Evolutionary conservation across 306 rosid species (phyloP).

Genomic region (Trifolium dubium): DNA sequence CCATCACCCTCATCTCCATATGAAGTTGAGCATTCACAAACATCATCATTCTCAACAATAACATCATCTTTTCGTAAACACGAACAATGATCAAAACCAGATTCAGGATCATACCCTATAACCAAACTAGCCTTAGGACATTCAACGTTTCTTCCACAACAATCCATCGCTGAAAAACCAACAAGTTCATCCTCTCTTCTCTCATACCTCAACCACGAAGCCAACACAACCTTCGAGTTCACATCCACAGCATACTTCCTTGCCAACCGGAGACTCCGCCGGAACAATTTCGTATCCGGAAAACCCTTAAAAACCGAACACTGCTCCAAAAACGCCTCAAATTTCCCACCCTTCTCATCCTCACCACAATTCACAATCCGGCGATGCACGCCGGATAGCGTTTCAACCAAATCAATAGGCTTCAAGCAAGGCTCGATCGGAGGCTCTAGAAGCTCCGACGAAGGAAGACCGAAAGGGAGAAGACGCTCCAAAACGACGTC

Average conservation of each 20-base stretch:
- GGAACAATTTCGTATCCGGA: conserved; percentile 62
- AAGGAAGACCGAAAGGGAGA: conserved; percentile 71
- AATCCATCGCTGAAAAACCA: conserved; percentile 65
- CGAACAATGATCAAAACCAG: conserved; percentile 59
- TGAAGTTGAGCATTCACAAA: conserved; percentile 57
- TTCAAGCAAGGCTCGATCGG: conserved; percentile 58
- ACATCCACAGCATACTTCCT: conserved; percentile 75
- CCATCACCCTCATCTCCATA: conserved; percentile 48
- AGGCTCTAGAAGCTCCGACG: conserved; percentile 66
- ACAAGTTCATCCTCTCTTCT: conserved; percentile 83
- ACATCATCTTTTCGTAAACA: neutral
- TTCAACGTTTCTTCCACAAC: conserved; percentile 70
- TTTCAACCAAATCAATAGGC: conserved; percentile 56
- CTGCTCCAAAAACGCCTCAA: conserved; percentile 62
- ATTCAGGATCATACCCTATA: conserved; percentile 66
- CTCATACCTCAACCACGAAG: conserved; percentile 76
- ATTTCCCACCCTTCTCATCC: conserved; percentile 56
- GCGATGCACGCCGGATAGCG: conserved; percentile 57
- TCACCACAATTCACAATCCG: conserved; percentile 53
- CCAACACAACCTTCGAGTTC: conserved; percentile 68
- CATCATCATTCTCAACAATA: neutral
- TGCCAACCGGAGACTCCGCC: conserved; percentile 72
- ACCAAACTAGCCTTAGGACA: conserved; percentile 72
- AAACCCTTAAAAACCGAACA: conserved; percentile 57
- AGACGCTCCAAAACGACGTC: conserved; percentile 51